These are phyloP conservation scores for Tetrapisispora fleetii DNA, from an alignment of 805 yeast genomes.

Conservation along the genomic window DNA sequence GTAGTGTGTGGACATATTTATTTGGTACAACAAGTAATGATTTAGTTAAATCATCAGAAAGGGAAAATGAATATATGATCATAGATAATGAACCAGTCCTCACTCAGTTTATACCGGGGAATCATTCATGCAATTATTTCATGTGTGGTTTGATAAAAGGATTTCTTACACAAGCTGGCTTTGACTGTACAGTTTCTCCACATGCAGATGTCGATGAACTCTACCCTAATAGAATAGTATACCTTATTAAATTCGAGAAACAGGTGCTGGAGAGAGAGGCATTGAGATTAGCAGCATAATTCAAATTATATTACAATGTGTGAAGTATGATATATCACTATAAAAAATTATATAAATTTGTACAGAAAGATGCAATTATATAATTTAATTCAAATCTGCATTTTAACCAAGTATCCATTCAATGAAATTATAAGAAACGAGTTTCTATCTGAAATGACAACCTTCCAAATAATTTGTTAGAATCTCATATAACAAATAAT, in stretches of 20 bases:
- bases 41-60: constrained; percentile 61
- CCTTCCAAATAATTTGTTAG: too few species aligned
- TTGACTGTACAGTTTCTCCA: constrained; percentile 67
- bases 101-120: constrained; percentile 58
- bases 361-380: neutral
- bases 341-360: too few species aligned
- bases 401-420: too few species aligned
- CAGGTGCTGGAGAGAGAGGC: constrained; percentile 47
- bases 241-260: constrained; percentile 59
- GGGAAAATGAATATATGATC: constrained; percentile 67
- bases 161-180: constrained; percentile 58
- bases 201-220: constrained; percentile 59
- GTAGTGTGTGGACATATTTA: constrained; percentile 61
- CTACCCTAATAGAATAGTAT: constrained; percentile 58
- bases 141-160: constrained; percentile 86
- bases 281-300: constrained; percentile 26
- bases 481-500: too few species aligned
- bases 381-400: neutral
- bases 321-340: neutral
- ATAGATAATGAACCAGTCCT: constrained; percentile 65
- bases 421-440: too few species aligned
- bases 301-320: neutral
- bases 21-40: constrained; percentile 74
- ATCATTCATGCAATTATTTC: constrained; percentile 73
- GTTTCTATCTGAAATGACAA: too few species aligned